phyloP scores from a whole-genome alignment of 1,284 basidiomycete genomes.

The Ceratobasidium sp. region DNA sequence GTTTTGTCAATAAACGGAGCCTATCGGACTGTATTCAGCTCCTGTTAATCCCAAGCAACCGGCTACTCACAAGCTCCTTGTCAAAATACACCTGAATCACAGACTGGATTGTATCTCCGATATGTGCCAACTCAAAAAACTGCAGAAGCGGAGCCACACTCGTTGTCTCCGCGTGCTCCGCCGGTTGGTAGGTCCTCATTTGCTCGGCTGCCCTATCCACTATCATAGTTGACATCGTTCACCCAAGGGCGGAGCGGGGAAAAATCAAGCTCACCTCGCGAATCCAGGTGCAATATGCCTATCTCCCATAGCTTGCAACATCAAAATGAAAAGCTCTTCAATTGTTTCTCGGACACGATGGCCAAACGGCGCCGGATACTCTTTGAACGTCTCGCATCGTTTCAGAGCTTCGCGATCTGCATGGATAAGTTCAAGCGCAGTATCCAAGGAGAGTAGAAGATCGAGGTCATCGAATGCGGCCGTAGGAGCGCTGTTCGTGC shows the following conservation, averaged over 20 bases:
- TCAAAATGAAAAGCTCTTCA: constrained; percentile 90
- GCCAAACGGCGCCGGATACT: constrained; percentile 88
- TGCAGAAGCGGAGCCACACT: constrained; percentile 93
- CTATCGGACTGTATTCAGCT: constrained; percentile 59
- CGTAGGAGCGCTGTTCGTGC: constrained; percentile 51
- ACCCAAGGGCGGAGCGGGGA: too few species aligned
- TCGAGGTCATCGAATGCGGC: constrained; percentile 76
- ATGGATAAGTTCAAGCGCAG: constrained; percentile 93
- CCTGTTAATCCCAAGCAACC: not conserved
- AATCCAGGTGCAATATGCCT: constrained; percentile 92
- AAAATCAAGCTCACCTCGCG: constrained; percentile 69
- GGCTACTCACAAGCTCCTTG: constrained; percentile 81
- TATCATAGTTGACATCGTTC: too few species aligned
- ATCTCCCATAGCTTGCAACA: constrained; percentile 83
- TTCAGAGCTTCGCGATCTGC: constrained; percentile 92
- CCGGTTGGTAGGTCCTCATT: constrained; percentile 89
- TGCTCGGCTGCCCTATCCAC: constrained; percentile 78
- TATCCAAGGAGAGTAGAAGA: constrained; percentile 90
- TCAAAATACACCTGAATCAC: constrained; percentile 99
- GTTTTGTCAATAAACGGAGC: constrained; percentile 89
- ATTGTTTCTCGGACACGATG: constrained; percentile 88
- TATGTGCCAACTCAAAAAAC: constrained; percentile 97
- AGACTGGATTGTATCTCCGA: constrained; percentile 97
- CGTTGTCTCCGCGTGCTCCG: constrained; percentile 81
- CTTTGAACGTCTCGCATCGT: constrained; percentile 89